These are phyloP conservation scores for Bertia moriformis DNA, from an alignment of 2,329 filamentous ascomycete species.

Conservation along the genomic window DNA sequence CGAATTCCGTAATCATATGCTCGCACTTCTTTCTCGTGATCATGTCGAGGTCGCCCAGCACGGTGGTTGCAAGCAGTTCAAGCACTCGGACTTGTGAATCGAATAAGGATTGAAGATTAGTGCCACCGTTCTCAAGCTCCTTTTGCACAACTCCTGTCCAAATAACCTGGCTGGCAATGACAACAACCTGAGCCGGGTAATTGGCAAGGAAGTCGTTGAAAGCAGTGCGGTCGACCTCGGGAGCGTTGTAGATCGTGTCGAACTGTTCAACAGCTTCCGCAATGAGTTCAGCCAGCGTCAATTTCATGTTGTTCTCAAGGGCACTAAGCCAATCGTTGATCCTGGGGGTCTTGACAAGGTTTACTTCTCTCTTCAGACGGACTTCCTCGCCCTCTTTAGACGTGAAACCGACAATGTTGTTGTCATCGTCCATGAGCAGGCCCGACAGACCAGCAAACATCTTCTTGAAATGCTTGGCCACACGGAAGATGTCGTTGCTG, in stretches of 20 bases:
- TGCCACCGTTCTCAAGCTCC: constrained; percentile 58
- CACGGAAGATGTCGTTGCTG: constrained; percentile 89
- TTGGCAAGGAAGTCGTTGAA: constrained; percentile 69
- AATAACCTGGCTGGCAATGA: constrained; percentile 80
- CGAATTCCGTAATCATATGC: constrained; percentile 95
- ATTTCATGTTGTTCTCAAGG: constrained; percentile 84
- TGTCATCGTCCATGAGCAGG: constrained; percentile 68
- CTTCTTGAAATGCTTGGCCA: constrained; percentile 98
- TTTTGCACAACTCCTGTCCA: constrained; percentile 83
- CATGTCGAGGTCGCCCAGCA: constrained; percentile 75
- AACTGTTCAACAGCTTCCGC: constrained; percentile 77
- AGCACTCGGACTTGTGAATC: constrained; percentile 76
- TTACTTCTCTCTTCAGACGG: constrained; percentile 77
- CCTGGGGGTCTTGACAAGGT: constrained; percentile 78
- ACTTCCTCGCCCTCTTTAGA: constrained; percentile 92
- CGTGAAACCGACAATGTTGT: constrained; percentile 77
- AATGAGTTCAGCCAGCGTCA: constrained; percentile 78
- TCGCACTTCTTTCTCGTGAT: constrained; percentile 93
- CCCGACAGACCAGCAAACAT: constrained; percentile 98
- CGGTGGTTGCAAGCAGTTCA: constrained; percentile 71
- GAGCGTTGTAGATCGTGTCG: constrained; percentile 59
- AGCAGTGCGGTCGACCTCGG: constrained; percentile 52
- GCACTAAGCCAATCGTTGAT: constrained; percentile 99
- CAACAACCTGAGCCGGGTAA: constrained; percentile 88
- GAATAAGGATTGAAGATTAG: constrained; percentile 55